Evolutionary conservation across 202 grass and related monocot genomes (phyloP).

Genomic region (Eragrostis tef): DNA sequence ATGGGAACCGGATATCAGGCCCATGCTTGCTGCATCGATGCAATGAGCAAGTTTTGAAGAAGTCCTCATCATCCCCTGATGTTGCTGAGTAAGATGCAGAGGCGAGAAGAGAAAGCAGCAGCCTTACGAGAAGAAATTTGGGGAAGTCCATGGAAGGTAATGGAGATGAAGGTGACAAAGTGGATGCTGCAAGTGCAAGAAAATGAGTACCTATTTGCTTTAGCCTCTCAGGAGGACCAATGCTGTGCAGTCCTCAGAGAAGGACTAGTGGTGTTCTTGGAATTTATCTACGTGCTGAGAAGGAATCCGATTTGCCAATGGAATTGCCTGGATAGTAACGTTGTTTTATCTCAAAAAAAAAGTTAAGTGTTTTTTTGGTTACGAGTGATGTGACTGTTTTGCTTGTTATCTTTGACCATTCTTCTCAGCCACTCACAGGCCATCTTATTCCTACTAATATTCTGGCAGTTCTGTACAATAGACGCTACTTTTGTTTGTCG

Average conservation of each 20-base stretch:
- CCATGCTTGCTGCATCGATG: slow-evolving; percentile 41
- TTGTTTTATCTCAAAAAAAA: too few species aligned
- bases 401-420: too few species aligned
- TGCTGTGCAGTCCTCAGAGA: too few species aligned
- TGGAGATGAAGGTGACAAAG: background rate
- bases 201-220: background rate
- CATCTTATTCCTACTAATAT: too few species aligned
- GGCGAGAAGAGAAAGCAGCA: background rate
- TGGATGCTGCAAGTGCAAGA: background rate
- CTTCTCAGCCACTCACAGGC: too few species aligned
- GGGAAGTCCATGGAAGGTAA: background rate
- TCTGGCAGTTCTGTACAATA: too few species aligned
- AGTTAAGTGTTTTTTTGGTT: too few species aligned
- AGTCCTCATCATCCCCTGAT: slow-evolving; percentile 16
- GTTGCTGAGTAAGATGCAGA: background rate
- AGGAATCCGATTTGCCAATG: too few species aligned
- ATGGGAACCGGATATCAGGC: slow-evolving; percentile 46
- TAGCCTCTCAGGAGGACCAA: background rate
- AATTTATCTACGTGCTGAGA: too few species aligned
- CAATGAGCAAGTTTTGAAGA: slow-evolving; percentile 35
- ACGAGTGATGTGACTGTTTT: background rate
- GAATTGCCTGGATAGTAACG: too few species aligned
- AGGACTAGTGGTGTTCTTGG: too few species aligned
- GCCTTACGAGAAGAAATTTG: background rate
- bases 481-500: too few species aligned